Evolutionary conservation across 164 flowering plant genomes (phyloP).

Genomic region (Euptelea pleiosperma): DNA sequence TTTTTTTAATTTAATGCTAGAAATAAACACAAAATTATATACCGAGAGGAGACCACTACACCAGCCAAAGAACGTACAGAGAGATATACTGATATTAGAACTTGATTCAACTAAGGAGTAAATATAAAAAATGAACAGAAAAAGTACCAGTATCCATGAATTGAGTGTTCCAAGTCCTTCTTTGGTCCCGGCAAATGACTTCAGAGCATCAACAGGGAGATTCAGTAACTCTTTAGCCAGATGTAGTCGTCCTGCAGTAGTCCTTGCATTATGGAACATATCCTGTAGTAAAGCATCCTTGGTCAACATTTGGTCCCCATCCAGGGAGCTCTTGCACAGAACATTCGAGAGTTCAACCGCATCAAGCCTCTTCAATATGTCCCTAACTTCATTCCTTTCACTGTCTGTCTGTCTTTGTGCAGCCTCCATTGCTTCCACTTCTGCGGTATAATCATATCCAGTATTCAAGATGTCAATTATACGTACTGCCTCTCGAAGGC

Average conservation of each 20-base stretch:
- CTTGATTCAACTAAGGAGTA: background rate
- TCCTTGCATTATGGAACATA: constrained; percentile 74
- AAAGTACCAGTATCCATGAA: constrained; percentile 88
- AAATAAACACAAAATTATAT: too few relatives aligned
- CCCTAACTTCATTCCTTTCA: constrained; percentile 83
- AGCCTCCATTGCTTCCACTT: constrained; percentile 82
- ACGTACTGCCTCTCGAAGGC: constrained; percentile 96
- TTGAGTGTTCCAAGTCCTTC: constrained; percentile 80
- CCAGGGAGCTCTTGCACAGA: constrained; percentile 56
- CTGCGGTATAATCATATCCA: constrained; percentile 82
- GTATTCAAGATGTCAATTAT: constrained; percentile 71
- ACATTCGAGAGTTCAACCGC: constrained; percentile 71
- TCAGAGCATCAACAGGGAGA: constrained; percentile 68
- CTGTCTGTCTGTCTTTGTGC: constrained; percentile 64
- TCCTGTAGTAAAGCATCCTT: constrained; percentile 66
- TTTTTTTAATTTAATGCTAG: too few relatives aligned
- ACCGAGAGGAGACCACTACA: too few relatives aligned
- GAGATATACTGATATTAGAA: background rate
- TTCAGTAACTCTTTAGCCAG: constrained; percentile 77
- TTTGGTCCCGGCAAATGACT: constrained; percentile 90
- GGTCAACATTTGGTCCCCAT: constrained; percentile 45
- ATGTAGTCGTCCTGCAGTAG: constrained; percentile 81
- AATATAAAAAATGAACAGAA: background rate
- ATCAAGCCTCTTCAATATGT: constrained; percentile 77
- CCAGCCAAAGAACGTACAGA: background rate